Conservation (phyloP, 306 rosid genomes). For the Cicer bijugum region DNA sequence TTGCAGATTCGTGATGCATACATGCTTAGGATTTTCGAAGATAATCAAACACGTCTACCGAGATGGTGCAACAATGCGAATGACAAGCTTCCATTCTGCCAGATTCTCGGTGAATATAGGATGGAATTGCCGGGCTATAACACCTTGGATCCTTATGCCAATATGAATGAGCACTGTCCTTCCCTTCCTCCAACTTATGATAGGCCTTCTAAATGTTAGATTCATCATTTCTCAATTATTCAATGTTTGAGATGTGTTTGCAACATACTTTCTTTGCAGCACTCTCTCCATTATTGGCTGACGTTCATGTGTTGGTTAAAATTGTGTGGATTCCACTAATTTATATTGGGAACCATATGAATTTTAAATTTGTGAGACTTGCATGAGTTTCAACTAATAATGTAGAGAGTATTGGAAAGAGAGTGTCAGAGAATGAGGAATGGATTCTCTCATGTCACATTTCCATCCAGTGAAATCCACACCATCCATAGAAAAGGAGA, state of each 20-base stretch:
- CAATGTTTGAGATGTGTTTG: background rate
- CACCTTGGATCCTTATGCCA: conserved; percentile 76
- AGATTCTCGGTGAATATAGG: conserved; percentile 89
- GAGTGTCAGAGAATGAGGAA: background rate
- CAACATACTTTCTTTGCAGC: background rate
- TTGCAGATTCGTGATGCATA: conserved; percentile 91
- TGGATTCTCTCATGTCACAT: background rate
- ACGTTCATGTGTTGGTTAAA: background rate
- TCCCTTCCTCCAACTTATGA: conserved; percentile 80
- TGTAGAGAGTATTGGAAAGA: background rate
- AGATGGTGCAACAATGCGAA: conserved; percentile 78
- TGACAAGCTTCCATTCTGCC: conserved; percentile 81
- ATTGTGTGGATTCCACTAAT: too few species aligned
- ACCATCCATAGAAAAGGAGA: background rate
- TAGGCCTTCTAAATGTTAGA: conserved; percentile 68
- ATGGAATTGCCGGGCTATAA: conserved; percentile 93
- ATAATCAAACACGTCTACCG: conserved; percentile 82
- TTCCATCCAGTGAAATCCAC: conserved; percentile 14
- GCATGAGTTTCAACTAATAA: background rate
- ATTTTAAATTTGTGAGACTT: background rate
- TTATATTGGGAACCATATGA: background rate
- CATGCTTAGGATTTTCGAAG: conserved; percentile 80
- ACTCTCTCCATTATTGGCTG: background rate
- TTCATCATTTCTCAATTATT: background rate
- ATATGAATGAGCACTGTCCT: conserved; percentile 95